Evolutionary conservation across 1,284 basidiomycete genomes (phyloP).

Genomic region (Uromyces viciae-fabae): DNA sequence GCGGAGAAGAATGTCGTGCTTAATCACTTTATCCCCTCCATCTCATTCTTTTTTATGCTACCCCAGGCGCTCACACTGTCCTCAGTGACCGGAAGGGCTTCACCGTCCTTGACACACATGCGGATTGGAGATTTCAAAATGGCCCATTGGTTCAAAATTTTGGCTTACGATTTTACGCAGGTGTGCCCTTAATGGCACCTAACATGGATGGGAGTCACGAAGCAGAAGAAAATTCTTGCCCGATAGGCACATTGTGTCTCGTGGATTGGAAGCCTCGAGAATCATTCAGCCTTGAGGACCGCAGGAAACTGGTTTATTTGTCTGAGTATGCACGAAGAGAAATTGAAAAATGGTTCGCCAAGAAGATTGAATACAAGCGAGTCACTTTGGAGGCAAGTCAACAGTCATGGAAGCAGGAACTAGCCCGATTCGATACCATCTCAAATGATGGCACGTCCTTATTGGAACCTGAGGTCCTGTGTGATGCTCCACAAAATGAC

Average conservation of each 20-base stretch:
- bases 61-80: constrained; percentile 39
- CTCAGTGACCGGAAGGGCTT: constrained; percentile 42
- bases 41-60: background rate
- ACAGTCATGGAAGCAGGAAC: constrained; percentile 13
- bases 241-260: constrained; percentile 52
- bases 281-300: constrained; percentile 49
- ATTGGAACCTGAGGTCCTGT: constrained; percentile 6
- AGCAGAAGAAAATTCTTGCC: constrained; percentile 41
- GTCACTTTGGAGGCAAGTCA: background rate
- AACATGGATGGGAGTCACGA: constrained; percentile 37
- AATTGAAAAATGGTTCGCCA: constrained; percentile 48
- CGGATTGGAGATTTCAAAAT: constrained; percentile 41
- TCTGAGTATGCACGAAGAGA: constrained; percentile 47
- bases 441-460: background rate
- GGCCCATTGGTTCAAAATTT: constrained; percentile 29
- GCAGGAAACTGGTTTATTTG: constrained; percentile 48
- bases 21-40: too few species aligned
- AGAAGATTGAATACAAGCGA: constrained; percentile 33
- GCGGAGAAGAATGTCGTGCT: too few species aligned
- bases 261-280: constrained; percentile 50
- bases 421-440: background rate
- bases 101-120: constrained; percentile 35
- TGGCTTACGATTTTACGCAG: constrained; percentile 32
- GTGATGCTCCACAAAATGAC: constrained; percentile 3
- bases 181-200: constrained; percentile 46